phyloP scores from a whole-genome alignment of 108 stramenopile genomes.

The Epithemia pelagica region DNA sequence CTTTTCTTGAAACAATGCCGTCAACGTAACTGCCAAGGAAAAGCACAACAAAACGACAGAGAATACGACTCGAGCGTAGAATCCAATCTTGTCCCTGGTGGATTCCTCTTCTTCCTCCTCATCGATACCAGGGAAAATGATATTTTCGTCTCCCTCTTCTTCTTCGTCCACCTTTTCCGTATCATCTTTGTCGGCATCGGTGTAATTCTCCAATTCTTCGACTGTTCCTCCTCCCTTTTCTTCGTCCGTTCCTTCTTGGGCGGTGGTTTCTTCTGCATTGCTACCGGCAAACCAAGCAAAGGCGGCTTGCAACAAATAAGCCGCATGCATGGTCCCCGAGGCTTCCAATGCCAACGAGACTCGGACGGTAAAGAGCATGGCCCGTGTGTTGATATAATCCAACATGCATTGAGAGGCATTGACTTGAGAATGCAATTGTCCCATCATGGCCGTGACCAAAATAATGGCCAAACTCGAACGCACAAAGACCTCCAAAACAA shows the following conservation, averaged over 20 bases:
- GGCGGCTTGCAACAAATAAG: conserved; percentile 49
- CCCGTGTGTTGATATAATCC: conserved; percentile 71
- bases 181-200: not conserved
- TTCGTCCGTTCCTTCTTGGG: not conserved
- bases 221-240: not conserved
- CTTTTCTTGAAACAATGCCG: conserved; percentile 28
- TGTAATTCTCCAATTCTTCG: no score
- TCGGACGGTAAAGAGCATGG: conserved; percentile 48
- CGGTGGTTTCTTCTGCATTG: conserved; percentile 1
- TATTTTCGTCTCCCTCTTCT: not conserved
- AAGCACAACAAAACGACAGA: conserved; percentile 35
- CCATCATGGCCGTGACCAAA: conserved; percentile 29
- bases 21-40: conserved; percentile 45
- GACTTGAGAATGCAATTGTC: conserved; percentile 50
- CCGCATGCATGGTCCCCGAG: conserved; percentile 59
- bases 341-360: conserved; percentile 49
- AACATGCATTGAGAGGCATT: conserved; percentile 55
- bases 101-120: not conserved
- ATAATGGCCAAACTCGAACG: conserved; percentile 48
- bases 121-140: not conserved
- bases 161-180: not conserved
- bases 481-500: conserved; percentile 56
- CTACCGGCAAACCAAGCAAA: conserved; percentile 40
- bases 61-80: conserved; percentile 46
- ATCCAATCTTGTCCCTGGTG: conserved; percentile 13